Conservation (phyloP, 306 rosid genomes). For the Senna siamea region DNA sequence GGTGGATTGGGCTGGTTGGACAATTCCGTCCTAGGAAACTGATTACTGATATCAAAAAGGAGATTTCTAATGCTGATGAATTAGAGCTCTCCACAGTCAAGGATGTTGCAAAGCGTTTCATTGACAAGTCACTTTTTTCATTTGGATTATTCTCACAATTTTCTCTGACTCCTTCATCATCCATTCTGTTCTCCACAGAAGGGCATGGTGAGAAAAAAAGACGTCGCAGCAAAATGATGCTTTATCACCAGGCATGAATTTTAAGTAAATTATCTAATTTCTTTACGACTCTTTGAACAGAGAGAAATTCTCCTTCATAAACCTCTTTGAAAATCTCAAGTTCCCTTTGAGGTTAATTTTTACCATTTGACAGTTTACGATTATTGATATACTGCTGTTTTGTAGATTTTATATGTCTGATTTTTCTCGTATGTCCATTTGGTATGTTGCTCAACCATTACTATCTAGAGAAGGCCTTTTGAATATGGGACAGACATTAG, state of each 20-base stretch:
- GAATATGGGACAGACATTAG: not conserved
- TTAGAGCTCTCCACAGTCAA: conserved; percentile 61
- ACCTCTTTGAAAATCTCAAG: not conserved
- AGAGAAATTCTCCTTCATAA: not conserved
- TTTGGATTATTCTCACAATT: conserved; percentile 68
- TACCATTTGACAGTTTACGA: too few species aligned
- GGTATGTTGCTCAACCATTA: not conserved
- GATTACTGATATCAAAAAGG: conserved; percentile 63
- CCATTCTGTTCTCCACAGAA: conserved; percentile 62
- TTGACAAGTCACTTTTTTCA: conserved; percentile 75
- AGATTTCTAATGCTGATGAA: conserved; percentile 52
- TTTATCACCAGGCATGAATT: conserved; percentile 62
- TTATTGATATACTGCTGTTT: too few species aligned
- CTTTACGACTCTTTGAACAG: not conserved
- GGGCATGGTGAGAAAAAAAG: conserved; percentile 75
- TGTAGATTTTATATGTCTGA: too few species aligned
- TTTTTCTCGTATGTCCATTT: not conserved
- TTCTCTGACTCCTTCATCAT: conserved; percentile 55
- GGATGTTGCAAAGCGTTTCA: conserved; percentile 70
- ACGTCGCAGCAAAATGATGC: conserved; percentile 61
- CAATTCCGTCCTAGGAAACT: conserved; percentile 87
- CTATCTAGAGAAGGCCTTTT: not conserved
- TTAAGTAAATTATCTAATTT: not conserved
- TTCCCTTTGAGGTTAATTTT: not conserved
- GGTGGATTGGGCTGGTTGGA: conserved; percentile 87